Conservation (phyloP, 495 filamentous ascomycete genomes). For the Poronia punctata region DNA sequence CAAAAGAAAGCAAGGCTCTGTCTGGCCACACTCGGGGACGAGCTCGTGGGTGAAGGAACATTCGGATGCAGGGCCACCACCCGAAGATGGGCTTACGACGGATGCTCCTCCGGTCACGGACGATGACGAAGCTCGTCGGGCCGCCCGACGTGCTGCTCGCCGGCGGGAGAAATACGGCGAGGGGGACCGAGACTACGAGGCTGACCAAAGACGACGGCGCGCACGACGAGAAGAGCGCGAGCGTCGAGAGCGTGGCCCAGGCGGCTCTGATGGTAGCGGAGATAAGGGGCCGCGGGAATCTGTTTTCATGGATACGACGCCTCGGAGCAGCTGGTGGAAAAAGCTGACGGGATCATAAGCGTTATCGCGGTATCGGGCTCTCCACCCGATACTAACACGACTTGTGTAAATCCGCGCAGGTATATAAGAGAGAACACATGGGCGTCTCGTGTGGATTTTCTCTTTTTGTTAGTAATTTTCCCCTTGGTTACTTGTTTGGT, state of each 20-base stretch:
- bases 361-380: background rate
- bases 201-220: constrained; percentile 40
- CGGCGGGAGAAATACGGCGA: constrained; percentile 35
- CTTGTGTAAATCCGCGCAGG: too few relatives aligned
- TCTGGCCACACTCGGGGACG: constrained; percentile 50
- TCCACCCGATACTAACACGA: background rate
- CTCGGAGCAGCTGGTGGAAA: constrained; percentile 50
- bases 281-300: constrained; percentile 26
- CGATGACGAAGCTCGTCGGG: constrained; percentile 42
- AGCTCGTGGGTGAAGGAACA: constrained; percentile 56
- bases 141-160: constrained; percentile 37
- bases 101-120: constrained; percentile 23
- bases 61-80: constrained; percentile 48
- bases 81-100: constrained; percentile 24
- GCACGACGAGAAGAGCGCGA: constrained; percentile 39
- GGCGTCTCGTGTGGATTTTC: too few relatives aligned
- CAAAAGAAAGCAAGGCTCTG: constrained; percentile 26
- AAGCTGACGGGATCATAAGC: constrained; percentile 32
- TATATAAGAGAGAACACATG: too few relatives aligned
- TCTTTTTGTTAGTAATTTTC: too few relatives aligned
- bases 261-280: constrained; percentile 39
- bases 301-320: constrained; percentile 36
- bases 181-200: constrained; percentile 27
- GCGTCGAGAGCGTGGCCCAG: constrained; percentile 27
- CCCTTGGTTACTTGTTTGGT: too few relatives aligned